Evolutionary conservation across 768 basidiomycete genomes (phyloP).

Genomic region (Neoboletus subvelutipes): DNA sequence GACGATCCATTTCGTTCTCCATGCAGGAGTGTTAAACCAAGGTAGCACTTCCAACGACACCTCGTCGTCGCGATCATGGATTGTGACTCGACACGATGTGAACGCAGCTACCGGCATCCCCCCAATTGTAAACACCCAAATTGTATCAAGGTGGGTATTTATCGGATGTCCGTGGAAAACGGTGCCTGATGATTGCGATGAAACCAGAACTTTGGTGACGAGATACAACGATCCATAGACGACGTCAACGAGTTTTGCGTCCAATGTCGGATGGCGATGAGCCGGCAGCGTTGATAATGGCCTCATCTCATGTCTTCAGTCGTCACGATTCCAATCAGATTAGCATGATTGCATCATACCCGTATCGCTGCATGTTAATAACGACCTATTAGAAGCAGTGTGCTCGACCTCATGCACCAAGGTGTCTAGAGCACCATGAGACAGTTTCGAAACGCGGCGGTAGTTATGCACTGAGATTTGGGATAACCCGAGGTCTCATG

Average conservation of each 20-base stretch:
- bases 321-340: slow-evolving; percentile 5
- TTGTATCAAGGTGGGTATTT: slow-evolving; percentile 56
- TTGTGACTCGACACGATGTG: slow-evolving; percentile 64
- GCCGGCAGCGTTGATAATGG: slow-evolving; percentile 27
- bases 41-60: slow-evolving; percentile 78
- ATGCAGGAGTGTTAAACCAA: slow-evolving; percentile 10
- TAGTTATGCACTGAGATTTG: not conserved
- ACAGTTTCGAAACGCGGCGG: not conserved
- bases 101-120: slow-evolving; percentile 61
- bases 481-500: not conserved
- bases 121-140: slow-evolving; percentile 49
- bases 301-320: slow-evolving; percentile 2
- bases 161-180: slow-evolving; percentile 11
- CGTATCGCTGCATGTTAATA: slow-evolving; percentile 29
- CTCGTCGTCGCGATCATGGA: slow-evolving; percentile 72
- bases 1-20: slow-evolving; percentile 13
- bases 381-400: slow-evolving; percentile 7
- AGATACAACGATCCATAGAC: slow-evolving; percentile 69
- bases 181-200: slow-evolving; percentile 6
- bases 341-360: slow-evolving; percentile 28
- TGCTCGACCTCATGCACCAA: slow-evolving; percentile 6
- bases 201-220: slow-evolving; percentile 60
- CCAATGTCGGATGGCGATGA: slow-evolving; percentile 62
- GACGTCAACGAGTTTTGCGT: slow-evolving; percentile 70
- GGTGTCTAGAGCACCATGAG: not conserved